Base-by-base conservation (phyloP, 345 rosid genomes). In the Lepidium africanum region DNA sequence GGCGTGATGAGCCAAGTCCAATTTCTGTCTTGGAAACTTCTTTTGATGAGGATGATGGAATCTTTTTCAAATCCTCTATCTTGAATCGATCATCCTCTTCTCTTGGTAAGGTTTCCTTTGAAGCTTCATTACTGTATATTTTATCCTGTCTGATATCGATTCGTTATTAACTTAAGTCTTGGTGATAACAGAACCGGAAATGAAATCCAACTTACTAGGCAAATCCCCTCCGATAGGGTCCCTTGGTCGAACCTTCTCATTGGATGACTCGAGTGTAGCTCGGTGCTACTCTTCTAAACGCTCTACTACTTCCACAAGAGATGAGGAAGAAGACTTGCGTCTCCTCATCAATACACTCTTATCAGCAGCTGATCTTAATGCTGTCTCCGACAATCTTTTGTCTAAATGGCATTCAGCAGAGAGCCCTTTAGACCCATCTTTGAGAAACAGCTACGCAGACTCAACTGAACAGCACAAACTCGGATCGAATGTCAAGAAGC, bases 371-470 rank as follows among this genome's bases (percentile, higher is more conserved):
- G 81, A 83, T 64, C 78, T 88, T 5, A 75, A 81, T 12, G 76
- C 75, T 7, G 5, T 60, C 15, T 46, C 72, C 0, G 79, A 87
- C 45, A 42, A 79, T 56, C 67, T 81, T 76, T 63, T 77, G 46
- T 67, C 69, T 9, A 72, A 80, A 79, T 90, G 90, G 94, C 83
- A 90, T 78, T 91, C 93, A 0, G 71, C 80, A 33, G 87, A 82
- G 54, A 85, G 89, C 57, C 99, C 97, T 7, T 59, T 91, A 62
- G 95, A 91, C 57, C 96, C 95, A 16, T 78, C 82, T 52, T 21
- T 91, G 72, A 81, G 95, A 74, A 80, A 83, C 66, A 83, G 66
- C 67, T 86, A 81, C 38, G 77, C 79, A 23, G 73, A 76, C 56
- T 45, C 54, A 45, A 86, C 86, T 0, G 84, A 79, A 77, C 83